Base-by-base conservation (phyloP, 768 basidiomycete genomes). In the Gloeostereum incarnatum region DNA sequence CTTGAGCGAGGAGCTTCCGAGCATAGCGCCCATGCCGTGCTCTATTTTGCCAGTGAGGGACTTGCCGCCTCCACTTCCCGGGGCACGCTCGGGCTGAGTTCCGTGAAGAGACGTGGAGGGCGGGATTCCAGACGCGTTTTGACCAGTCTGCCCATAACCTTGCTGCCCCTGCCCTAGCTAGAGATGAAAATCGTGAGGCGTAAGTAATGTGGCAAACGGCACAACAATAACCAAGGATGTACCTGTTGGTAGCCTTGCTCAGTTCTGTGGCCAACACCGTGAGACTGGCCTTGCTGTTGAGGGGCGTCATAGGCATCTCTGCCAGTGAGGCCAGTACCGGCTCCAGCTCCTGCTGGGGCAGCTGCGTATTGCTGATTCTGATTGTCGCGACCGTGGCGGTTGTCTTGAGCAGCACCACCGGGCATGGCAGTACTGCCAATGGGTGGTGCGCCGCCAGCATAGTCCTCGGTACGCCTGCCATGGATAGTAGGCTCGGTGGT, bases 1-100 rank as follows among this genome's bases (percentile, higher is more conserved):
- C 47, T 70, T 68, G 16, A 75, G 50, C 0, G 67, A 51, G 20
- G 58, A 57, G 49, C 68, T 71, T 13, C 72, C 67, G 25, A 75
- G 51, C 27, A 66, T 39, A 7, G 57, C 45, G 4, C 72, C 73
- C 19, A 70, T 50, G 11, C 65, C 65, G 2, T 63, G 62, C 51
- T 74, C 69, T 25, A 70, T 53, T 47, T 72, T 73, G 21, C 72
- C 71, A 4, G 63, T 59, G 17, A 65, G 45, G 4, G 58, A 48
- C n/a, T 53, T 48, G 0, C 61, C 65, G n/a, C 49, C 48, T 18
- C 59, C 57, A 8, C 50, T 13, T 4, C 17, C 5, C 29, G 13
- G 13, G 2, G 13, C 5, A 17, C n/a, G n/a, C n/a, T n/a, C n/a
- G n/a, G n/a, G n/a, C n/a, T n/a, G n/a, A n/a, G n/a, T n/a, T n/a